Conservation (phyloP, 805 yeast species). For the Martiniozyma abietophila region DNA sequence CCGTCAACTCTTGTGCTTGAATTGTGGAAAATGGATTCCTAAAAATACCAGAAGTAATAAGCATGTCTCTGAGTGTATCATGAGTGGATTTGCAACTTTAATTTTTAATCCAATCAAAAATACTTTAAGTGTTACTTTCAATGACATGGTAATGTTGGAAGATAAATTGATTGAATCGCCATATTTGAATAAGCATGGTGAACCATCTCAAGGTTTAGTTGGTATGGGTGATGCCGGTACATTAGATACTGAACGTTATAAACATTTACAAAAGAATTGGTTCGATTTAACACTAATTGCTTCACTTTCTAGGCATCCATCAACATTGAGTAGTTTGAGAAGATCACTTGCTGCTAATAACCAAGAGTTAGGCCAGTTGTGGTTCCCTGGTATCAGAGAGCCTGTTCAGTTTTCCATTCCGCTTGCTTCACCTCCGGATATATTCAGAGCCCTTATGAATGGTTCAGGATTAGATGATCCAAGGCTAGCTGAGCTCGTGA, state of each 20-base stretch:
- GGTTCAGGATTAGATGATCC: constrained; percentile 6
- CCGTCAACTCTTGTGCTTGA: constrained; percentile 15
- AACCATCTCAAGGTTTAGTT: constrained; percentile 47
- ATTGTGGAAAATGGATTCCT: constrained; percentile 19
- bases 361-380: constrained; percentile 21
- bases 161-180: constrained; percentile 43
- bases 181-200: constrained; percentile 68
- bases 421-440: constrained; percentile 8
- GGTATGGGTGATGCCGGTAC: constrained; percentile 48
- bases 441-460: constrained; percentile 2
- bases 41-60: constrained; percentile 4
- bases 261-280: constrained; percentile 51
- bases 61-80: constrained; percentile 16
- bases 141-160: constrained; percentile 7
- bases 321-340: constrained; percentile 2
- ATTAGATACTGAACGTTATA: constrained; percentile 44
- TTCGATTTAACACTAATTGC: constrained; percentile 33
- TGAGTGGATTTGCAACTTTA: constrained; percentile 16
- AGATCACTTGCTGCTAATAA: too few relatives aligned
- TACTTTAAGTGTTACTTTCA: constrained; percentile 11
- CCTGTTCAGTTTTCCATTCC: constrained; percentile 18
- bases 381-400: constrained; percentile 22
- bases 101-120: constrained; percentile 23
- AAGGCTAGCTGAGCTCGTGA: constrained; percentile 5
- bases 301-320: constrained; percentile 10